Conservation (phyloP, 164 flowering plant species). For the Litsea cubeba region DNA sequence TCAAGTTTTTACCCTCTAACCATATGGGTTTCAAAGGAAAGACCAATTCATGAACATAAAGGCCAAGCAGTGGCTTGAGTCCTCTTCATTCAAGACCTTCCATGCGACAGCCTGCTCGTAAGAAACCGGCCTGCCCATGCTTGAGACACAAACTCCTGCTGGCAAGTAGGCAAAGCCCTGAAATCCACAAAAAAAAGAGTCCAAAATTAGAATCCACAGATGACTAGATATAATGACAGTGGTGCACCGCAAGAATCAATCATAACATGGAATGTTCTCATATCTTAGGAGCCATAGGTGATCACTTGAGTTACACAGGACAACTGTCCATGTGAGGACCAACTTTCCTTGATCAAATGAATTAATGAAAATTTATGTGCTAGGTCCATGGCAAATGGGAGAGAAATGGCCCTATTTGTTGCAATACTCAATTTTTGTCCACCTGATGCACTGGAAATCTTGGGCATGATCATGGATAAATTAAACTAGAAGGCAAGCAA, state of each 20-base stretch:
- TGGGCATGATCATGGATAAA: no score
- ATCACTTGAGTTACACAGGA: not conserved
- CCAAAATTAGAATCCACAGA: not conserved
- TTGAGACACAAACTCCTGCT: conserved; percentile 63
- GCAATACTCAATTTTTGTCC: not conserved
- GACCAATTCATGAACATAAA: conserved; percentile 88
- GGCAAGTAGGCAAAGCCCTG: conserved; percentile 80
- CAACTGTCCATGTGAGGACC: not conserved
- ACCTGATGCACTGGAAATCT: no score
- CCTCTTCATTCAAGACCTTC: conserved; percentile 74
- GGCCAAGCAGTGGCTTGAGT: conserved; percentile 70
- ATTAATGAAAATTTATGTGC: not conserved
- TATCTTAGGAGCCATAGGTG: conserved; percentile 3
- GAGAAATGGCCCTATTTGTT: not conserved
- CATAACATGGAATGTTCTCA: not conserved
- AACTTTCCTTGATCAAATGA: not conserved
- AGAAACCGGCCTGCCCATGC: conserved; percentile 75
- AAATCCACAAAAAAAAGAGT: not conserved
- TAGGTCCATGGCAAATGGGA: not conserved
- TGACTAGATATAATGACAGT: not conserved
- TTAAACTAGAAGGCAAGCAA: no score
- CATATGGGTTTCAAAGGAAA: conserved; percentile 41
- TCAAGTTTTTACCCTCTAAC: not conserved
- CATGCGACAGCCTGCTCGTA: conserved; percentile 82
- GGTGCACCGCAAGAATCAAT: not conserved